These are phyloP conservation scores for Cyanidiococcus yangmingshanensis DNA, from an alignment of 23 red algal species.

Conservation along the genomic window DNA sequence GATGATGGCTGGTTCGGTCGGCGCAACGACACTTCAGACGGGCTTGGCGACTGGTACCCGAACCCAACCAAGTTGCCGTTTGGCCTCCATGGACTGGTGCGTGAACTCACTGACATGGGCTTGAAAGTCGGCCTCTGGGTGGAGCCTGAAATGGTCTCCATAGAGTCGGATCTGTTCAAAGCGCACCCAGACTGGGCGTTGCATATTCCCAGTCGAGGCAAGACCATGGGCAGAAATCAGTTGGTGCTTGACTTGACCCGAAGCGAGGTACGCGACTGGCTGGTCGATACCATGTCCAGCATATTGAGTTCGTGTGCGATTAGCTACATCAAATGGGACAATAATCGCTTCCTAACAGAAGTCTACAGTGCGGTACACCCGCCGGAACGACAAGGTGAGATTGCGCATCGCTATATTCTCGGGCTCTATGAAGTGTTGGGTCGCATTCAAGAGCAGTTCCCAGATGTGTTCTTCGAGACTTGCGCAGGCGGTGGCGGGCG, in stretches of 20 bases:
- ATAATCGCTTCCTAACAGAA: conserved; percentile 88
- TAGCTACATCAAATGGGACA: conserved; percentile 94
- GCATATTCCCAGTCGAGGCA: conserved; percentile 57
- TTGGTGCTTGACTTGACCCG: conserved; percentile 88
- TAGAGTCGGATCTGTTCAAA: conserved; percentile 64
- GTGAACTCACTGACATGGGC: conserved; percentile 51
- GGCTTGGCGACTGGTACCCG: conserved; percentile 86
- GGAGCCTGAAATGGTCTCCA: conserved; percentile 97
- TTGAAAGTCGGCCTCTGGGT: conserved; percentile 92
- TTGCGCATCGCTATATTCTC: conserved; percentile 77
- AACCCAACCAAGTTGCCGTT: conserved; percentile 72
- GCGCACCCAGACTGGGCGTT: conserved; percentile 81
- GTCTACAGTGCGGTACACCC: conserved; percentile 81
- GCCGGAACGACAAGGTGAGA: conserved; percentile 64
- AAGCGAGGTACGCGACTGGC: conserved; percentile 65
- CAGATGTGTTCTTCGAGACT: conserved; percentile 89
- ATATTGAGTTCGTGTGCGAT: conserved; percentile 43
- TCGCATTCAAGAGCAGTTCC: conserved; percentile 56
- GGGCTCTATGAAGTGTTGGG: conserved; percentile 90
- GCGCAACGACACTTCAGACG: conserved; percentile 38
- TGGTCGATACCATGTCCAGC: conserved; percentile 42
- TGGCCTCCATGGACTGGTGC: conserved; percentile 57
- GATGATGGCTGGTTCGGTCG: conserved; percentile 97
- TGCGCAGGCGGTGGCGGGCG: conserved; percentile 86
- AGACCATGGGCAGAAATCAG: conserved; percentile 86